These are phyloP conservation scores for Tetrahymena malaccensis DNA, from an alignment of 73 alveolate genomes.

Conservation along the genomic window DNA sequence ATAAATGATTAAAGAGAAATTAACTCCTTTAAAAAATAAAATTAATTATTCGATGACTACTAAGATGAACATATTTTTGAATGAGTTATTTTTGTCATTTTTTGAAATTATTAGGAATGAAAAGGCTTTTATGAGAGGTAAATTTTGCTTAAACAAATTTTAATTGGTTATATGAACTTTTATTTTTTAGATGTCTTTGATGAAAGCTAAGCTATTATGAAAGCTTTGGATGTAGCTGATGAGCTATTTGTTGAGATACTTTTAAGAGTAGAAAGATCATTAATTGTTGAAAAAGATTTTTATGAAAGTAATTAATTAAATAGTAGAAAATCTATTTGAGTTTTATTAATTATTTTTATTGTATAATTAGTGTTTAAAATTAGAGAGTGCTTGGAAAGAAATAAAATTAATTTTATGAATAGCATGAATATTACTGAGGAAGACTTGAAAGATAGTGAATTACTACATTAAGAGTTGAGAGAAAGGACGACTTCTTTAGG, in stretches of 20 bases:
- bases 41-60: neutral
- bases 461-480: neutral
- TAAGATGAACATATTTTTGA: neutral
- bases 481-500: neutral
- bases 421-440: neutral
- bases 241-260: neutral
- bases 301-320: neutral
- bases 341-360: neutral
- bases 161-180: neutral
- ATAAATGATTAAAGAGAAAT: neutral
- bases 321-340: too few species aligned
- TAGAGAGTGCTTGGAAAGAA: neutral
- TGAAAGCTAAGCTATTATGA: neutral
- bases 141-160: neutral
- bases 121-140: neutral
- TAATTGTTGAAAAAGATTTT: neutral
- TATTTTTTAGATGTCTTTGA: neutral
- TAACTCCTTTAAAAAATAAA: neutral
- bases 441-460: neutral
- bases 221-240: neutral
- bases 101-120: neutral
- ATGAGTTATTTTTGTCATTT: neutral
- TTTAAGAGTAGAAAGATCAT: neutral
- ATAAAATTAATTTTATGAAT: neutral
- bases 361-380: neutral